Conservation (phyloP, 2,329 filamentous ascomycete species). For the Cladophialophora bantiana region DNA sequence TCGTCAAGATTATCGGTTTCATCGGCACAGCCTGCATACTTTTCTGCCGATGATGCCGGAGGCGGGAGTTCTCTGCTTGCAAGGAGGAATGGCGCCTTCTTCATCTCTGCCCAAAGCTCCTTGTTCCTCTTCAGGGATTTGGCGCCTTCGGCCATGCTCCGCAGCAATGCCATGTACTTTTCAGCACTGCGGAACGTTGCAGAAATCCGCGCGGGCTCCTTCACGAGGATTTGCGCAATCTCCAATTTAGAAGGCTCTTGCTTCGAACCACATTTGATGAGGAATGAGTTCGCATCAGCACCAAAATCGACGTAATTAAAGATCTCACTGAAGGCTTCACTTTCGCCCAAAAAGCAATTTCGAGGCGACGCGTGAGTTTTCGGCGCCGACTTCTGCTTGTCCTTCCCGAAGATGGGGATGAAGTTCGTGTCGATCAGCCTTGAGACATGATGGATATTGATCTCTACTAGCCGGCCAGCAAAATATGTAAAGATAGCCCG, state of each 20-base stretch:
- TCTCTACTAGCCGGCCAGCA: constrained; percentile 74
- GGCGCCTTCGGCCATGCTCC: constrained; percentile 78
- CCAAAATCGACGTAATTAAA: constrained; percentile 98
- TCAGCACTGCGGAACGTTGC: constrained; percentile 80
- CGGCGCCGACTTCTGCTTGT: constrained; percentile 48
- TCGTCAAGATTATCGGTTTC: constrained; percentile 58
- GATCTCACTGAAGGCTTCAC: constrained; percentile 79
- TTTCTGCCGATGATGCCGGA: constrained; percentile 33
- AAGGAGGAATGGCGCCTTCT: constrained; percentile 75
- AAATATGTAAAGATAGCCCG: constrained; percentile 82
- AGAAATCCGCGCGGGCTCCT: constrained; percentile 81
- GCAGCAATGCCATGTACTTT: constrained; percentile 84
- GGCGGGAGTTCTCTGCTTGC: constrained; percentile 76
- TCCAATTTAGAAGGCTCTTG: constrained; percentile 87
- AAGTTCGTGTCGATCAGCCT: constrained; percentile 71
- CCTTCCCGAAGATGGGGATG: constrained; percentile 66
- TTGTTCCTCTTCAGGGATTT: constrained; percentile 77
- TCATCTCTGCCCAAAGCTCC: constrained; percentile 77
- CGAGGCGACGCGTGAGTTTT: constrained; percentile 70
- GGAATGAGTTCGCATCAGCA: constrained; percentile 81
- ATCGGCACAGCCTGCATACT: constrained; percentile 48
- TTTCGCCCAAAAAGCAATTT: constrained; percentile 79
- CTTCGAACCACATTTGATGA: constrained; percentile 88
- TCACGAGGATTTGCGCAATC: constrained; percentile 81
- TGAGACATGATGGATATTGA: constrained; percentile 67